Conservation (phyloP, 148 eudicot genomes). For the Camellia sinensis region DNA sequence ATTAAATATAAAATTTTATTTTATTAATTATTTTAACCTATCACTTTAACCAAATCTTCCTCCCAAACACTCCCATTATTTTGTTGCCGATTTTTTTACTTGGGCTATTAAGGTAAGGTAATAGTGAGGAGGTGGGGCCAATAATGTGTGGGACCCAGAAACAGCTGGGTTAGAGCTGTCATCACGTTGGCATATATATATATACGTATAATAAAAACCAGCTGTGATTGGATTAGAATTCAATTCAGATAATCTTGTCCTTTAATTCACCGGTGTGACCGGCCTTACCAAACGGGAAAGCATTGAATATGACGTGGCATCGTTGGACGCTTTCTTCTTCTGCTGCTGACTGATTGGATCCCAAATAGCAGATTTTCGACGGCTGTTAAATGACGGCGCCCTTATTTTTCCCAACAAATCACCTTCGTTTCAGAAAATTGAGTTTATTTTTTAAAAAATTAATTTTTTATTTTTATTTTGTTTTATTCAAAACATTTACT, state of each 20-base stretch:
- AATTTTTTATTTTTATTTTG: too few species aligned
- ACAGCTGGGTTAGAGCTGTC: constrained; percentile 24
- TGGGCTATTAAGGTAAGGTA: too few species aligned
- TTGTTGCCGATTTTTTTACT: too few species aligned
- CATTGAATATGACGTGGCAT: neutral
- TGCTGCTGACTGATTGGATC: neutral
- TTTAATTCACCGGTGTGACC: neutral
- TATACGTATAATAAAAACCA: neutral
- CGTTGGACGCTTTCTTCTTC: neutral
- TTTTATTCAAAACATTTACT: too few species aligned
- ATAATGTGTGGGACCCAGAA: neutral
- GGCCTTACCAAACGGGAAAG: neutral
- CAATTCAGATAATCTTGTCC: neutral
- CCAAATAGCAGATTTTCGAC: neutral
- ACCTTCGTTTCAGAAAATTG: too few species aligned
- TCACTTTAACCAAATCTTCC: too few species aligned
- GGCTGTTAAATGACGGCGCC: neutral
- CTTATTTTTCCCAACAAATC: too few species aligned
- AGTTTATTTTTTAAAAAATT: too few species aligned
- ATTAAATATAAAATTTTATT: too few species aligned
- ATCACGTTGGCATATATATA: constrained; percentile 19
- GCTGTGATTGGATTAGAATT: constrained; percentile 2
- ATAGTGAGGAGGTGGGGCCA: neutral
- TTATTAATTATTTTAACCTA: too few species aligned
- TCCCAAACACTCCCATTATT: too few species aligned